Evolutionary conservation across 2,329 filamentous ascomycete genomes (phyloP).

Genomic region (Aspergillus ochraceoroseus): DNA sequence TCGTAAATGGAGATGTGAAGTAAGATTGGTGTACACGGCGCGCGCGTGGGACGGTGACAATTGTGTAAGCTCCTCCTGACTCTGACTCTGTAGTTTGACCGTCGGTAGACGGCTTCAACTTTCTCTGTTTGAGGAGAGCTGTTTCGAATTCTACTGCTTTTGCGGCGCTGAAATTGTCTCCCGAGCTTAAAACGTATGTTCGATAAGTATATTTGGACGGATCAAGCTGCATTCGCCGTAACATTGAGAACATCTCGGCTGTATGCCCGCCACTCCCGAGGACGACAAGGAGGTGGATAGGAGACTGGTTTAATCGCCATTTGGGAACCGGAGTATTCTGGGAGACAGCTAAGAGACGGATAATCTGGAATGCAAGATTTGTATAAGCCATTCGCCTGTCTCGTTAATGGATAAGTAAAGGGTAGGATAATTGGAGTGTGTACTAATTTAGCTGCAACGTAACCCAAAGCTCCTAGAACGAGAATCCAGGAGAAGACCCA

Average conservation of each 20-base stretch:
- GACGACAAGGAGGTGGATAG: slow-evolving; percentile 67
- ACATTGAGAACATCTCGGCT: slow-evolving; percentile 85
- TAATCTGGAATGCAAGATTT: slow-evolving; percentile 18
- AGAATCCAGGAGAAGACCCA: slow-evolving; percentile 1
- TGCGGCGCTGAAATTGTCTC: slow-evolving; percentile 65
- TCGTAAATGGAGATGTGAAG: slow-evolving; percentile 65
- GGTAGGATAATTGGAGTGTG: slow-evolving; percentile 1
- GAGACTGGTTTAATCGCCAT: slow-evolving; percentile 28
- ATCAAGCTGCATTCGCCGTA: slow-evolving; percentile 55
- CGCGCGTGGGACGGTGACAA: slow-evolving; percentile 68
- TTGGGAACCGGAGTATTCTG: slow-evolving; percentile 30
- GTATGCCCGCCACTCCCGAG: slow-evolving; percentile 94
- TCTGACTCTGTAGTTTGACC: slow-evolving; percentile 24
- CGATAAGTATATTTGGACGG: slow-evolving; percentile 56
- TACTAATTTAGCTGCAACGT: slow-evolving; percentile 10
- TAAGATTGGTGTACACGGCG: slow-evolving; percentile 77
- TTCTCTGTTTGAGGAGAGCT: slow-evolving; percentile 20
- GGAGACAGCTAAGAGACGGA: slow-evolving; percentile 27
- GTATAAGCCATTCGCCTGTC: slow-evolving; percentile 9
- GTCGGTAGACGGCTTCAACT: slow-evolving; percentile 10
- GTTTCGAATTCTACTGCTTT: slow-evolving; percentile 62
- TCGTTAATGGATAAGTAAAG: neutral
- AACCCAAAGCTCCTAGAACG: neutral
- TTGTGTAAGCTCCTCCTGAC: no score
- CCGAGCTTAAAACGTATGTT: slow-evolving; percentile 75